Evolutionary conservation across 371 early-diverging fungal genomes (phyloP).

Genomic region (Lichtheimia ornata): DNA sequence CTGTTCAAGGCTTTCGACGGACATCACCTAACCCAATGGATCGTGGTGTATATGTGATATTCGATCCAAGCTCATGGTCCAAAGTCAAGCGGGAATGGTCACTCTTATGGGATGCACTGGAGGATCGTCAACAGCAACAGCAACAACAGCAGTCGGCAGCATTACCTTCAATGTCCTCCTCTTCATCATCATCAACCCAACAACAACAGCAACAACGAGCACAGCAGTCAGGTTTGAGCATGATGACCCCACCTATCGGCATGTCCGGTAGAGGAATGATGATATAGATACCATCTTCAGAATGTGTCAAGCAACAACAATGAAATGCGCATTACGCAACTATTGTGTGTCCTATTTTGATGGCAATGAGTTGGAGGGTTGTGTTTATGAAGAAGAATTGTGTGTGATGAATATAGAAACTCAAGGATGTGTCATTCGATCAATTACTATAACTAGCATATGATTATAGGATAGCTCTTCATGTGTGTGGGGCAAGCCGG

Average conservation of each 20-base stretch:
- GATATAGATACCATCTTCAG: conserved; percentile 13
- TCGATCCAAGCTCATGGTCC: conserved; percentile 82
- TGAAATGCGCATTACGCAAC: neutral
- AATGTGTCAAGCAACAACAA: neutral
- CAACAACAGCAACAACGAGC: conserved; percentile 7
- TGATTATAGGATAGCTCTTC: no score
- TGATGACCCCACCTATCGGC: conserved; percentile 12
- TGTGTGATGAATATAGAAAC: no score
- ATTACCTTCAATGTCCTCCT: conserved; percentile 1
- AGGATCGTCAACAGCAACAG: conserved; percentile 64
- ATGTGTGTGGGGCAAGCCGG: no score
- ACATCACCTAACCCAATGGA: conserved; percentile 59
- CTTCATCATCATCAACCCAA: conserved; percentile 1
- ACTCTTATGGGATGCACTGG: conserved; percentile 77
- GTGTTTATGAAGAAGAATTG: no score
- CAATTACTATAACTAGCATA: no score
- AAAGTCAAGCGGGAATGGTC: conserved; percentile 81
- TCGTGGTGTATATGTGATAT: conserved; percentile 79
- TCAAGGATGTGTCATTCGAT: no score
- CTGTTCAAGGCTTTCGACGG: conserved; percentile 31
- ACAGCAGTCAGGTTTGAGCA: conserved; percentile 11
- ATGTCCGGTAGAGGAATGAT: conserved; percentile 14
- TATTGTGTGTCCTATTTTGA: neutral
- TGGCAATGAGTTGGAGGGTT: no score
- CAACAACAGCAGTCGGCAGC: conserved; percentile 11